A percentile compares a stretch with the other conserved stretches of the same genome.
Conservation (phyloP, 306 rosid species). For the Acacia crassicarpa region DNA sequence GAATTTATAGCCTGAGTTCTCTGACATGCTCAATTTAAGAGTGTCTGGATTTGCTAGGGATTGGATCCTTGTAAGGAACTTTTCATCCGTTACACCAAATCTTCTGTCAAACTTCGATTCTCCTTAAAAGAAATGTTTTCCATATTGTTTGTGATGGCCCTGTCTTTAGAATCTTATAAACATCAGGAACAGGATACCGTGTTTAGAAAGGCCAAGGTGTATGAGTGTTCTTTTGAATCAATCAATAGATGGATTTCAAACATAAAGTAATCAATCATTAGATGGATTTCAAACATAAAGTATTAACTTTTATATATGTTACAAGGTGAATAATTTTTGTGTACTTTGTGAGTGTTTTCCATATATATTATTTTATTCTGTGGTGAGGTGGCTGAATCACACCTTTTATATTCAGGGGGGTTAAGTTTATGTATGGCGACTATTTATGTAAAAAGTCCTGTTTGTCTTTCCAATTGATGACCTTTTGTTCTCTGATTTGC, state of each 20-base stretch:
- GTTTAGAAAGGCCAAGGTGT: conserved; percentile 3
- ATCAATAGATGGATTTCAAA: background rate
- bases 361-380: background rate
- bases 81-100: background rate
- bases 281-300: background rate
- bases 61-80: conserved; percentile 21
- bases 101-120: background rate
- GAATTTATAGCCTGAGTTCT: background rate
- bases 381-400: background rate
- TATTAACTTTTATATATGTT: background rate
- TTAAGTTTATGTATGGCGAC: conserved; percentile 17
- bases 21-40: background rate
- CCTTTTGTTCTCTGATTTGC: conserved; percentile 13
- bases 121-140: background rate
- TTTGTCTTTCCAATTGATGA: conserved; percentile 12
- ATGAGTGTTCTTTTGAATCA: conserved; percentile 7
- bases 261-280: conserved; percentile 5
- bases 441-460: background rate
- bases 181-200: conserved; percentile 18
- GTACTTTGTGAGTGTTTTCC: background rate
- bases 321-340: background rate
- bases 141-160: background rate
- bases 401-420: background rate
- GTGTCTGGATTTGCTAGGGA: background rate
- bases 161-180: background rate